phyloP scores from a whole-genome alignment of 768 basidiomycete species.

The Udeniomyces megalosporus region DNA sequence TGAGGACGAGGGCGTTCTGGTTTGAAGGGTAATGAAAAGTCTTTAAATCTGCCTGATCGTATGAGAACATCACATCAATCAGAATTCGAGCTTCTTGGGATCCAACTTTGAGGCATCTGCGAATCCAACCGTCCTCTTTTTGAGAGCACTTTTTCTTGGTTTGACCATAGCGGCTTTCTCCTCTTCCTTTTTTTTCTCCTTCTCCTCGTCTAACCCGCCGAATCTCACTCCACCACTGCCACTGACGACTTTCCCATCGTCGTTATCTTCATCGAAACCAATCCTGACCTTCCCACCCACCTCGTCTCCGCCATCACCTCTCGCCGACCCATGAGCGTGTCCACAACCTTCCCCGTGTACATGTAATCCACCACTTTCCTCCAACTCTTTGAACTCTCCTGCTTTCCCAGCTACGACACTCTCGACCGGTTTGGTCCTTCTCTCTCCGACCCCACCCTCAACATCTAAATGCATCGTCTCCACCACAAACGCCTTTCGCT shows the following conservation, averaged over 20 bases:
- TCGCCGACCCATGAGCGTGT: constrained; percentile 1
- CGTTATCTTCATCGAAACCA: too few species aligned
- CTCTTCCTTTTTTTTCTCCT: neutral
- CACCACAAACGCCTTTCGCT: constrained; percentile 66
- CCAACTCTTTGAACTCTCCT: neutral
- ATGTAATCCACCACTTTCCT: constrained; percentile 15
- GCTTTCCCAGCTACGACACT: neutral
- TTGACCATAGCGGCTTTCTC: neutral
- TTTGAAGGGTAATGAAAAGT: too few species aligned
- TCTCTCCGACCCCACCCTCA: constrained; percentile 30
- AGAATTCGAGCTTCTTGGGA: constrained; percentile 24
- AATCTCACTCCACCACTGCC: constrained; percentile 2
- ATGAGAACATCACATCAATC: too few species aligned
- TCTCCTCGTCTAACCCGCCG: constrained; percentile 7
- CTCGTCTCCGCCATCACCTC: constrained; percentile 4
- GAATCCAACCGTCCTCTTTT: constrained; percentile 18
- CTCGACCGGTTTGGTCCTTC: constrained; percentile 23
- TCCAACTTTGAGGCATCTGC: constrained; percentile 29
- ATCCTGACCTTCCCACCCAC: neutral
- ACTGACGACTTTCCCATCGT: too few species aligned
- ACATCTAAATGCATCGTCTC: constrained; percentile 62
- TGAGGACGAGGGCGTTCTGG: too few species aligned
- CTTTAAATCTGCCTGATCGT: too few species aligned
- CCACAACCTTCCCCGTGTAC: constrained; percentile 14
- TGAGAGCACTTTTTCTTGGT: constrained; percentile 14